Conservation (phyloP, 78 protist species). For the Dictyostelium capitatum region DNA sequence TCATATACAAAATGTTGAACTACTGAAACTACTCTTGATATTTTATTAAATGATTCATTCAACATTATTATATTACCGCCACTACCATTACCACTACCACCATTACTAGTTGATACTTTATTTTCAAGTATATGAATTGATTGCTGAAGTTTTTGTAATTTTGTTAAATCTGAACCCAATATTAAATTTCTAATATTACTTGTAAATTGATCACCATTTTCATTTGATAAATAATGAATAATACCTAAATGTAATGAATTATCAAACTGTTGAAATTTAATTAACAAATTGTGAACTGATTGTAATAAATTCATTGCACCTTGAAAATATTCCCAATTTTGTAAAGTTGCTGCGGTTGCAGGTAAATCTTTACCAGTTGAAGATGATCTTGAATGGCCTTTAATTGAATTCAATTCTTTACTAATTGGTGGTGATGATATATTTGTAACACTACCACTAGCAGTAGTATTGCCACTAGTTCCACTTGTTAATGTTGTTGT, state of each 20-base stretch:
- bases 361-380: not conserved
- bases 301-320: constrained; percentile 74
- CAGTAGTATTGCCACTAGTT: not conserved
- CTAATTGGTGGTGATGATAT: not conserved
- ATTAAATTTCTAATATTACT: constrained; percentile 18
- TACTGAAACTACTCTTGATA: not conserved
- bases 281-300: not conserved
- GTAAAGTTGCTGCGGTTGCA: not conserved
- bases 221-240: constrained; percentile 26
- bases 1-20: constrained; percentile 58
- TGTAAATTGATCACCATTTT: not conserved
- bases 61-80: not conserved
- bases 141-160: constrained; percentile 26
- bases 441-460: not conserved
- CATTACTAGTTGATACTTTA: not conserved
- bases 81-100: not conserved
- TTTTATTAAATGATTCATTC: constrained; percentile 27
- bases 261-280: constrained; percentile 21
- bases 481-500: constrained; percentile 20
- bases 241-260: not conserved
- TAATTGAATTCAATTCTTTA: not conserved
- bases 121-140: not conserved
- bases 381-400: not conserved
- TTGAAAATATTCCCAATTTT: constrained; percentile 81
- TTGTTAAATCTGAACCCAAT: constrained; percentile 31